Evolutionary conservation across 257 asterid species (phyloP).

Genomic region (Marsdenia floribunda): DNA sequence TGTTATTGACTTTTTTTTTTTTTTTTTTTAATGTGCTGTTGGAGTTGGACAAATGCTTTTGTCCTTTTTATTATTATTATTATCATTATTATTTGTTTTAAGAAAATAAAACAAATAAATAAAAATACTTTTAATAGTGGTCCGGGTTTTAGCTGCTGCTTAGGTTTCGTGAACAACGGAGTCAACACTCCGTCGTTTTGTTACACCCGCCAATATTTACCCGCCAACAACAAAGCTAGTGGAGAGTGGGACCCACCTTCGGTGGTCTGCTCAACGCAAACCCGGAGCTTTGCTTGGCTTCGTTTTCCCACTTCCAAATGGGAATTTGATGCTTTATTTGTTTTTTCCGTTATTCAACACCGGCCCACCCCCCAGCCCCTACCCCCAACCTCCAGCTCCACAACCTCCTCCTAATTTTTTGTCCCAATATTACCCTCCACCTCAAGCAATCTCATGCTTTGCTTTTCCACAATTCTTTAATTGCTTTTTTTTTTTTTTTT

Average conservation of each 20-base stretch:
- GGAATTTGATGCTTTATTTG: neutral
- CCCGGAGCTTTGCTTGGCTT: constrained; percentile 6
- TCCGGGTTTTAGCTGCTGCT: no score
- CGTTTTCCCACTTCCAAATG: neutral
- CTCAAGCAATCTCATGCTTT: neutral
- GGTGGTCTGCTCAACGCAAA: neutral
- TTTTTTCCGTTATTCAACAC: neutral
- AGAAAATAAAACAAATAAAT: neutral
- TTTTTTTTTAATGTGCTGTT: no score
- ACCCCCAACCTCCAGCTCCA: neutral
- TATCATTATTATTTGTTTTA: no score
- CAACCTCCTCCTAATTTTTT: neutral
- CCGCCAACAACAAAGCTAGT: constrained; percentile 18
- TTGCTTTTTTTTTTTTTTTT: no score
- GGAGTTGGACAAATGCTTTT: no score
- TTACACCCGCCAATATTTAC: constrained; percentile 29
- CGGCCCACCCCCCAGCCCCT: no score
- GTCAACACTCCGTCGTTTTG: constrained; percentile 21
- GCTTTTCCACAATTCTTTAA: no score
- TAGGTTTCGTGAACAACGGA: constrained; percentile 14
- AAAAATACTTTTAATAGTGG: no score
- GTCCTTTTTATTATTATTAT: no score
- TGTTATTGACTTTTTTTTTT: no score
- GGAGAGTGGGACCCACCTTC: constrained; percentile 12
- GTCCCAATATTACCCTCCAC: constrained; percentile 6